Evolutionary conservation across 129 eudicot species (phyloP).

Genomic region (Cynara cardunculus): DNA sequence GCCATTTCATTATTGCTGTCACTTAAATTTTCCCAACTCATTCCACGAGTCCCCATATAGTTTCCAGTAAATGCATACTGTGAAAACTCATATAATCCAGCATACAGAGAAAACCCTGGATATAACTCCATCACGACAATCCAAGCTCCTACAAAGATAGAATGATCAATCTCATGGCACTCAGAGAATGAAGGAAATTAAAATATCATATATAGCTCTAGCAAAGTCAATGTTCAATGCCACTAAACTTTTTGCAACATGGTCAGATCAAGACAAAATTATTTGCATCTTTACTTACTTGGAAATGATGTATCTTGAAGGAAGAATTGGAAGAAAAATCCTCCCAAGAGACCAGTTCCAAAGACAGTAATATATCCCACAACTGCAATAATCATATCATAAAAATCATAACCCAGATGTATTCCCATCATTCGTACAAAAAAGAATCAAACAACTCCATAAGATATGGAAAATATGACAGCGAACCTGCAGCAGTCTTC

Average conservation of each 20-base stretch:
- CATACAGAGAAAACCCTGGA: slow-evolving; percentile 84
- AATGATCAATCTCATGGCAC: neutral
- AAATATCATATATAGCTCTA: neutral
- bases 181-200: neutral
- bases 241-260: neutral
- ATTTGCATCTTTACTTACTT: slow-evolving; percentile 47
- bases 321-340: slow-evolving; percentile 69
- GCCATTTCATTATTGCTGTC: slow-evolving; percentile 69
- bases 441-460: neutral
- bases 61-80: slow-evolving; percentile 60
- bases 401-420: slow-evolving; percentile 8
- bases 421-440: neutral
- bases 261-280: slow-evolving; percentile 9
- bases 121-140: slow-evolving; percentile 73
- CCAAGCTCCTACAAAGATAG: slow-evolving; percentile 64
- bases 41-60: slow-evolving; percentile 68
- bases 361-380: slow-evolving; percentile 81
- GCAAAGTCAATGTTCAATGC: neutral
- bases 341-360: slow-evolving; percentile 81
- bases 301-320: slow-evolving; percentile 80
- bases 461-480: slow-evolving; percentile 1
- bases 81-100: slow-evolving; percentile 78
- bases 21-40: slow-evolving; percentile 78
- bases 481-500: slow-evolving; percentile 83
- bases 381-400: slow-evolving; percentile 47